These are phyloP conservation scores for Neofusicoccum kwambonambiense DNA, from an alignment of 2,329 filamentous ascomycete species.

Conservation along the genomic window DNA sequence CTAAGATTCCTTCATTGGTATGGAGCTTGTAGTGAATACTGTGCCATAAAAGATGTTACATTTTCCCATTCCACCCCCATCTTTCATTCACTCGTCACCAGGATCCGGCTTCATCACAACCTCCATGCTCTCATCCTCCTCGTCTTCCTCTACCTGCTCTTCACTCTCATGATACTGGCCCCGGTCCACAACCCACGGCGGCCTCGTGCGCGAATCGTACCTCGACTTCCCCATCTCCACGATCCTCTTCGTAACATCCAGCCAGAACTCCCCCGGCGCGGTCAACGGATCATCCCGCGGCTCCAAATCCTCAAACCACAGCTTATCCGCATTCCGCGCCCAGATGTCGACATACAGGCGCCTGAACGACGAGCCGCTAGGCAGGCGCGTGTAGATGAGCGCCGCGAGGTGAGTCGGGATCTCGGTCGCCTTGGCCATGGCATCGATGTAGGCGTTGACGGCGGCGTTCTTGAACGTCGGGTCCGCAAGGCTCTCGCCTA, in stretches of 20 bases:
- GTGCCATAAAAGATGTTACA: too few relatives aligned
- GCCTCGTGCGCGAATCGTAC: neutral
- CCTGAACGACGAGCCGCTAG: neutral
- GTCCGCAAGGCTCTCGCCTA: slow-evolving; percentile 26
- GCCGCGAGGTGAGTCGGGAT: neutral
- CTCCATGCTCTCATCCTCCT: neutral
- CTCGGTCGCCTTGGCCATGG: neutral
- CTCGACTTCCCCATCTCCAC: neutral
- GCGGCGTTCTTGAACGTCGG: slow-evolving; percentile 27
- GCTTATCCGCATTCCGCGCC: neutral
- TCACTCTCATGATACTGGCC: neutral
- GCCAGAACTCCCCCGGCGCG: neutral
- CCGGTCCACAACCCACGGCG: neutral
- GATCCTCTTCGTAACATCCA: neutral
- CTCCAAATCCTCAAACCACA: slow-evolving; percentile 6
- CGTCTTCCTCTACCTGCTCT: neutral
- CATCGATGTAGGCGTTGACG: slow-evolving; percentile 22
- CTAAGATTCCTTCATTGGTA: too few relatives aligned
- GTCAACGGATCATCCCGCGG: neutral
- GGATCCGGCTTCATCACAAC: too few relatives aligned
- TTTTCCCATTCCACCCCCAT: too few relatives aligned
- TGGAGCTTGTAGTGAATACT: too few relatives aligned
- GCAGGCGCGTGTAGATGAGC: neutral
- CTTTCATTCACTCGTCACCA: too few relatives aligned
- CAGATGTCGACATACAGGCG: neutral